Conservation (phyloP, 2,329 filamentous ascomycete genomes). For the Microascus cirrosus region DNA sequence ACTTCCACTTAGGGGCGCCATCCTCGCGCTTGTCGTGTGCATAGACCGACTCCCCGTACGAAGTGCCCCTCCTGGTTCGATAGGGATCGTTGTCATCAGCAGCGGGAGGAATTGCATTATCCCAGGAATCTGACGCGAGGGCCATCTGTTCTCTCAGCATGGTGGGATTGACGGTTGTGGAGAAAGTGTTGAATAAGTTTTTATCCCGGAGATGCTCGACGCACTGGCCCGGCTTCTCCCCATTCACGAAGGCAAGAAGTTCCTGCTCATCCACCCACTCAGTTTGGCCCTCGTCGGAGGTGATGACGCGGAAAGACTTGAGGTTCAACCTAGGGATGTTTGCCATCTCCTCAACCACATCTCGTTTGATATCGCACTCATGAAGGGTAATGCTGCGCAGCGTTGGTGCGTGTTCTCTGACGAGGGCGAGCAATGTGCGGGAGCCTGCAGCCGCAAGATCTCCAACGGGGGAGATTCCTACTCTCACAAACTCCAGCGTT, state of each 20-base stretch:
- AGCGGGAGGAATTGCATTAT: not conserved
- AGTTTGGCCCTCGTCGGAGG: not conserved
- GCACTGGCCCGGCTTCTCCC: not conserved
- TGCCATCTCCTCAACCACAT: not conserved
- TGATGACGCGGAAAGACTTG: not conserved
- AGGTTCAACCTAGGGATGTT: not conserved
- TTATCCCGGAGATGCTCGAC: not conserved
- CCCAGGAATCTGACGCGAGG: not conserved
- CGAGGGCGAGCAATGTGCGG: not conserved
- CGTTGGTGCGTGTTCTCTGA: not conserved
- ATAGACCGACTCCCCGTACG: not conserved
- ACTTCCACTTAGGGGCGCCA: not conserved
- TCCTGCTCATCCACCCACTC: not conserved
- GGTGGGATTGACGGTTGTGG: not conserved
- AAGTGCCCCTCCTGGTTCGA: not conserved
- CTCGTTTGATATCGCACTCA: not conserved
- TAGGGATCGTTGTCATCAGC: not conserved
- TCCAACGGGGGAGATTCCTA: not conserved
- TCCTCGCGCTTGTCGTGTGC: not conserved
- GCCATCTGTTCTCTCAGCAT: not conserved
- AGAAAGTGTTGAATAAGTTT: not conserved
- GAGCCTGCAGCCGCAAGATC: not conserved
- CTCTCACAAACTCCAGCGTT: not conserved
- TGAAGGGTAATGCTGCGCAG: not conserved
- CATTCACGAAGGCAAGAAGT: not conserved